Base-by-base conservation (phyloP, 306 rosid species). In the Bauhinia variegata region DNA sequence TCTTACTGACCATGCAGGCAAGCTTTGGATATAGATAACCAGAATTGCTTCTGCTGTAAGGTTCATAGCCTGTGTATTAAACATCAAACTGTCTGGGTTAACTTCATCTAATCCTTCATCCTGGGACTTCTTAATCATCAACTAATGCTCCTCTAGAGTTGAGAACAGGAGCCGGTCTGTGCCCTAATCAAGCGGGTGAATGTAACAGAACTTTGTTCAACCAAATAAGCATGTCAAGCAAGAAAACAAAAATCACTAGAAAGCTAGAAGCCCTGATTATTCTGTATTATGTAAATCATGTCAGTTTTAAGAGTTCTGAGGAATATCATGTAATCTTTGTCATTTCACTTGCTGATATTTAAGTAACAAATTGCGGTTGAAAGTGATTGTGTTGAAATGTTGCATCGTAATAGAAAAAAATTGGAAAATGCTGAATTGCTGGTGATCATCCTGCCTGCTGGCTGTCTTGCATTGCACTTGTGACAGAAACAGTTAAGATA, bases 151-250 rank as follows among this genome's bases (percentile, higher is more conserved):
- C n/a, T n/a, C n/a, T n/a, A 14, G 42, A 17, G 30, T 18, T 17
- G 49, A 50, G 33, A 44, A 56, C 49, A 65, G 28, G 66, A 41
- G 62, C 32, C 44, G 47, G n/a, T 60, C 36, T 11, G n/a, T n/a
- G n/a, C n/a, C n/a, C n/a, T n/a, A n/a, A n/a, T n/a, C n/a, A n/a
- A n/a, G n/a, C n/a, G n/a, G n/a, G n/a, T n/a, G n/a, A n/a, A n/a
- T n/a, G n/a, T n/a, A n/a, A n/a, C n/a, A n/a, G n/a, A 60, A 23
- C 62, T 80, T 63, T 7, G 65, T 68, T 71, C 72, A 31, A 37
- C 32, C 8, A 16, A 36, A 54, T 70, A 75, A 65, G 53, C 70
- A 38, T 53, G 63, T 16, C 46, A 70, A 49, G 53, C 48, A 32
- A 44, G 48, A 80, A 54, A 71, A 65, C n/a, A 52, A 58, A n/a